Evolutionary conservation across 2,329 filamentous ascomycete genomes (phyloP).

Genomic region (Coniochaeta hoffmannii): DNA sequence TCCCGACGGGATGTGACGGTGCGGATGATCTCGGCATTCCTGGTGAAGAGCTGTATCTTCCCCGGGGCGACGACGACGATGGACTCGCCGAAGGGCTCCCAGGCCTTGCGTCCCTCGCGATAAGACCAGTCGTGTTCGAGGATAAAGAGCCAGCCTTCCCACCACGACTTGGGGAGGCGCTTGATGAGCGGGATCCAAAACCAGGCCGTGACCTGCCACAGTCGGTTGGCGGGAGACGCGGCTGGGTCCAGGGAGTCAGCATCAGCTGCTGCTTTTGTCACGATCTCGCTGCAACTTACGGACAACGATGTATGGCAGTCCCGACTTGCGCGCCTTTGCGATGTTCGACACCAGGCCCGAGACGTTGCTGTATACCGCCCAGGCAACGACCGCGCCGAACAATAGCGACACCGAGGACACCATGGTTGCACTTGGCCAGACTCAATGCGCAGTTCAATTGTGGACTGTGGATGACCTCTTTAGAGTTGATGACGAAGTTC

Average conservation of each 20-base stretch:
- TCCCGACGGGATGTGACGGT: slow-evolving; percentile 61
- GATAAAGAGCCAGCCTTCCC: slow-evolving; percentile 49
- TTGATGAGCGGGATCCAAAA: slow-evolving; percentile 50
- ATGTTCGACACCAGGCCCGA: slow-evolving; percentile 36
- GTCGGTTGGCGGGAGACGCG: slow-evolving; percentile 37
- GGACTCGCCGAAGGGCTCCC: slow-evolving; percentile 51
- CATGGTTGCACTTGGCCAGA: slow-evolving; percentile 14
- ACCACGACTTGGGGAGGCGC: slow-evolving; percentile 45
- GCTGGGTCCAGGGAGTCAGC: slow-evolving; percentile 26
- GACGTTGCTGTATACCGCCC: slow-evolving; percentile 22
- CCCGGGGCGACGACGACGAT: slow-evolving; percentile 58
- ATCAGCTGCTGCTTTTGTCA: neutral
- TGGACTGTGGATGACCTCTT: neutral
- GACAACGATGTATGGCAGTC: slow-evolving; percentile 43
- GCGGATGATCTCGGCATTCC: slow-evolving; percentile 56
- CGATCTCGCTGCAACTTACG: slow-evolving; percentile 34
- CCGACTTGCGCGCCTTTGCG: slow-evolving; percentile 39
- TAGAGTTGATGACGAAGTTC: too few species aligned
- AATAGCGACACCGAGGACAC: slow-evolving; percentile 28
- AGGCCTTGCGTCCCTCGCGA: slow-evolving; percentile 47
- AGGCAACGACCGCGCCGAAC: slow-evolving; percentile 24
- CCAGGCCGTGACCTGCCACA: slow-evolving; percentile 48
- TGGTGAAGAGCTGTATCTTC: slow-evolving; percentile 44
- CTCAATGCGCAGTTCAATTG: neutral
- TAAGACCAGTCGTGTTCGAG: slow-evolving; percentile 55